Evolutionary conservation across 2,329 filamentous ascomycete species (phyloP).

Genomic region (Xylogone sp.): DNA sequence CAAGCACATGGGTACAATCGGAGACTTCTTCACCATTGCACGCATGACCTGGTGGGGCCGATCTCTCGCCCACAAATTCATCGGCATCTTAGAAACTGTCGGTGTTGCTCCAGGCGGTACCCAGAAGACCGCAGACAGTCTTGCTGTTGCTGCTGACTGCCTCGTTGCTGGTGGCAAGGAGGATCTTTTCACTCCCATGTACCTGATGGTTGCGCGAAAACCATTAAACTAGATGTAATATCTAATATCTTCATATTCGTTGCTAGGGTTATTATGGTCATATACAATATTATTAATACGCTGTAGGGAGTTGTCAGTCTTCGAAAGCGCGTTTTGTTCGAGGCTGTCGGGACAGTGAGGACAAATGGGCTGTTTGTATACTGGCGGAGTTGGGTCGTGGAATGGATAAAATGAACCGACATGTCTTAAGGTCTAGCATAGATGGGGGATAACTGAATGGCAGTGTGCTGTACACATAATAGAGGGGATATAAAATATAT

Average conservation of each 20-base stretch:
- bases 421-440: neutral
- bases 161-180: conserved; percentile 82
- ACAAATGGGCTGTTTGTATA: neutral
- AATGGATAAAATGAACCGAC: neutral
- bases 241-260: neutral
- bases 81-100: conserved; percentile 71
- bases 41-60: conserved; percentile 88
- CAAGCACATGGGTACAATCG: conserved; percentile 74
- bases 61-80: conserved; percentile 68
- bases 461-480: too few species aligned
- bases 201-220: conserved; percentile 90
- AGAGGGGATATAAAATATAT: too few species aligned
- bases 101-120: conserved; percentile 77
- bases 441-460: too few species aligned
- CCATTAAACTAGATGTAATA: conserved; percentile 36
- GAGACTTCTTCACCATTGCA: conserved; percentile 77
- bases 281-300: neutral
- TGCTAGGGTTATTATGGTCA: neutral
- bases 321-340: neutral
- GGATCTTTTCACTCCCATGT: conserved; percentile 95
- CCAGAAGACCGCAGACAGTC: conserved; percentile 88
- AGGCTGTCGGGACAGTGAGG: neutral
- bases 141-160: conserved; percentile 76
- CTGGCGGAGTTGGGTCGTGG: neutral
- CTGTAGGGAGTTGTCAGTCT: neutral